phyloP scores from a whole-genome alignment of 1,139 yeast species.

The Suhomyces kunorum region DNA sequence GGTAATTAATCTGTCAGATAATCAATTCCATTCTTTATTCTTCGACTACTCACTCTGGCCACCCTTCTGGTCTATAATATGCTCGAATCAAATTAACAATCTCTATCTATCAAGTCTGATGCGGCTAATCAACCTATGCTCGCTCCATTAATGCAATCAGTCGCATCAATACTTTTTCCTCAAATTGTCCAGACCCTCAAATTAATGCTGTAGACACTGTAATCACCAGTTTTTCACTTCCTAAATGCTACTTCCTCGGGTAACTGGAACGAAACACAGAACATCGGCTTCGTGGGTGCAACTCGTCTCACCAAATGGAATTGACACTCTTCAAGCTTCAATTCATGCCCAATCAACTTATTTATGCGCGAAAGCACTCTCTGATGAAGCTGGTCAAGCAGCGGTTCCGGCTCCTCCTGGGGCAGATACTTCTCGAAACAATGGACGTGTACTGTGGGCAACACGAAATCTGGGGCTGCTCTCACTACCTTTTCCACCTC shows the following conservation, averaged over 20 bases:
- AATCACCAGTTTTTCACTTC: slow-evolving; percentile 7
- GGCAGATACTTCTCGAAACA: slow-evolving; percentile 87
- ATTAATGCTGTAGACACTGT: too few relatives aligned
- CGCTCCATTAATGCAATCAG: too few relatives aligned
- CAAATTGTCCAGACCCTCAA: too few relatives aligned
- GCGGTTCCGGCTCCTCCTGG: slow-evolving; percentile 64
- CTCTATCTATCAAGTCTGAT: too few relatives aligned
- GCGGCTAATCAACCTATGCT: too few relatives aligned
- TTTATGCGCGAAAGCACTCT: slow-evolving; percentile 64
- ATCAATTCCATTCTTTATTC: too few relatives aligned
- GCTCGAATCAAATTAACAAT: too few relatives aligned
- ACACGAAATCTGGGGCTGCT: slow-evolving; percentile 44
- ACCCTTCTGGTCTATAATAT: too few relatives aligned
- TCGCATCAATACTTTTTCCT: too few relatives aligned
- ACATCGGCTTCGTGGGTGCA: slow-evolving; percentile 97
- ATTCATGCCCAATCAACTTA: slow-evolving; percentile 50
- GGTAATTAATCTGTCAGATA: too few relatives aligned
- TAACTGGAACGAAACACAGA: slow-evolving; percentile 75
- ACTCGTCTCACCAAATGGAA: slow-evolving; percentile 90
- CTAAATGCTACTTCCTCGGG: slow-evolving; percentile 78
- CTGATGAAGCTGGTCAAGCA: slow-evolving; percentile 59
- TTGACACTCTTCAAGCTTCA: slow-evolving; percentile 47
- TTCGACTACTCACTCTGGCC: too few relatives aligned
- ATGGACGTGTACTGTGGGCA: slow-evolving; percentile 84
- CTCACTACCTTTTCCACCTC: slow-evolving; percentile 36